Conservation (phyloP, 805 yeast genomes). For the Pichia scutulata region DNA sequence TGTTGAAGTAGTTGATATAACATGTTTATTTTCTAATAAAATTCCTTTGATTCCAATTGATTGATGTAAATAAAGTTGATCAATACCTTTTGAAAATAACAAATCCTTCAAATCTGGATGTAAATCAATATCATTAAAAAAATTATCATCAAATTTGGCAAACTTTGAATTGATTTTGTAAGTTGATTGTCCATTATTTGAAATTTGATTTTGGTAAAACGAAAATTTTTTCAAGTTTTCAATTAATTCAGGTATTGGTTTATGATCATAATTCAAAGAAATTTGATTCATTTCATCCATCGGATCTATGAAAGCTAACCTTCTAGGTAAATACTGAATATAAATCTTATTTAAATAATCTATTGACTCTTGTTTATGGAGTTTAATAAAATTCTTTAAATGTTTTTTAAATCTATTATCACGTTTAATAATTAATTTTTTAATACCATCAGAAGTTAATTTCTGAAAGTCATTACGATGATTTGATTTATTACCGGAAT, state of each 20-base stretch:
- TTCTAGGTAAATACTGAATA: slow-evolving; percentile 37
- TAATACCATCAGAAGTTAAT: slow-evolving; percentile 47
- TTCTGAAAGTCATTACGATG: slow-evolving; percentile 33
- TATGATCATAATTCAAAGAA: slow-evolving; percentile 6
- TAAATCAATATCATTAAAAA: slow-evolving; percentile 26
- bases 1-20: slow-evolving; percentile 88
- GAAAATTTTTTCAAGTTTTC: slow-evolving; percentile 37
- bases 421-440: slow-evolving; percentile 51
- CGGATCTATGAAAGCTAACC: slow-evolving; percentile 50
- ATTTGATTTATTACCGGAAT: slow-evolving; percentile 43
- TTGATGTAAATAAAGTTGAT: slow-evolving; percentile 71
- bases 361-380: slow-evolving; percentile 29
- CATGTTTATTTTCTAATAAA: slow-evolving; percentile 49
- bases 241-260: slow-evolving; percentile 40
- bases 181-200: slow-evolving; percentile 34
- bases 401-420: slow-evolving; percentile 42
- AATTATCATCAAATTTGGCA: slow-evolving; percentile 32
- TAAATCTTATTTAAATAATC: slow-evolving; percentile 32
- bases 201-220: slow-evolving; percentile 59
- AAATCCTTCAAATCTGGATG: slow-evolving; percentile 44
- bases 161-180: slow-evolving; percentile 35
- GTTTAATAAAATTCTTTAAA: slow-evolving; percentile 29
- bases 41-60: slow-evolving; percentile 59
- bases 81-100: slow-evolving; percentile 34
- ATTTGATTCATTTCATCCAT: slow-evolving; percentile 46